Evolutionary conservation across 2,329 filamentous ascomycete species (phyloP), one percentile per base, ranked within the genome.

Genomic region (Hymenoscyphus occultus): DNA sequence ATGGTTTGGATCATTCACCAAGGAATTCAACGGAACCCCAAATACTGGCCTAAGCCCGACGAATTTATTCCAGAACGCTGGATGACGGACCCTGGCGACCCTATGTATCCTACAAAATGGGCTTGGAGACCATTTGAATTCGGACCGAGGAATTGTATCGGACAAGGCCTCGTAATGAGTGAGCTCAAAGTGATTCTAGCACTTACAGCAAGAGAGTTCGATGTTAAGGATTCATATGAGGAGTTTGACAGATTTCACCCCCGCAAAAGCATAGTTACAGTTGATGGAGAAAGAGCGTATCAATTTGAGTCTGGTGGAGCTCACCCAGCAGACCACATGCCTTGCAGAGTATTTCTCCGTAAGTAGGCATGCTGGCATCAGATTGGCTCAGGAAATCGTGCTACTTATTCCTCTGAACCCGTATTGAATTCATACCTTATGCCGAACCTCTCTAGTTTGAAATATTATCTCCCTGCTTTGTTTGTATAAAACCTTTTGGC

Each of bases 121-220:
- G 84, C 83, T 2, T 87, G 80, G 79, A 78, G 84, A n/a, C 78
- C 82, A 0, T 88, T 88, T 71, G 82, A 83, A 68, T 78, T 80
- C 63, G 85, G 85, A 0, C 78, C 80, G 1, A 73, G 85, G 19
- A 83, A 82, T 61, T 88, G 85, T 69, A 80, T 86, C 13, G 85
- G 84, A 0, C 83, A 86, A 71, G 79, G 80, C 64, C 74, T 85
- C 32, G 83, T 81, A 1, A 80, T 83, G 77, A 71, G 70, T 42
- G 83, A 86, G 72, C 73, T 80, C 28, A 80, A 79, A 65, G 75
- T 81, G 35, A 78, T 82, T 9, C 71, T 85, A 59, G 79, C 81
- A 2, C 83, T 73, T 70, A 80, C 79, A 0, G 68, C 81, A 2
- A 70, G 82, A 16, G 65, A 68, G 32, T 71, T 71, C 48, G 69